Evolutionary conservation across 352 stramenopile genomes (phyloP), one percentile per base, ranked within the genome.

Genomic region (Pythium inflatum): DNA sequence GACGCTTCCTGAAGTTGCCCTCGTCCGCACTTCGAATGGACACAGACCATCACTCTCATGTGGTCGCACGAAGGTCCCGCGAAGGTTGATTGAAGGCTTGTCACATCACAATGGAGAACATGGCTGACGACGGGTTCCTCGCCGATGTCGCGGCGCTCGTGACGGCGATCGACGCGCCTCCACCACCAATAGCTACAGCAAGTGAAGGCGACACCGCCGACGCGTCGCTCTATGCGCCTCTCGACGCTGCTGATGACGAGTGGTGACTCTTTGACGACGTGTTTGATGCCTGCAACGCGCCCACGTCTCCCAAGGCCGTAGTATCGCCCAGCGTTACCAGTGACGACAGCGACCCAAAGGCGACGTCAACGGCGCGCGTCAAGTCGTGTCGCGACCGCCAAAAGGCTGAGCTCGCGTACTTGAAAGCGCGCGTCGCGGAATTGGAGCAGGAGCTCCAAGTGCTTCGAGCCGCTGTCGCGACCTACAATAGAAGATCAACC

Each of bases 391-490:
- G 48, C 14, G 9, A 59, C 3, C 59, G 59, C 22, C 31, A 36
- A 20, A 66, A 66, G 24, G 31, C 22, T 6, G 59, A 66, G 46
- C 45, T 66, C 22, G 46, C 8, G 31, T 49, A 66, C 18, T 27
- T 66, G n/a, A 46, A 25, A 33, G 34, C 22, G n/a, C 48, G 38
- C 33, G 61, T 68, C 14, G 24, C 18, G 2, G 61, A 55, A n/a
- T 49, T 68, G 12, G 49, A 66, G 22, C 31, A 38, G 0, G 25
- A 66, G 25, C 45, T 64, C 16, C 45, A 51, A 6, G n/a, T 30
- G 6, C 30, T n/a, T 14, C 43, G 41, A 13, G 7, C 20, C 8
- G 5, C 16, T n/a, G 2, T 30, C 7, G 24, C 25, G 30, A 30
- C 27, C 14, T 4, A 48, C 9, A 5, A n/a, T 22, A 33, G 13